Conservation (phyloP, 305 asterid species). For the Nicotiana rustica region DNA sequence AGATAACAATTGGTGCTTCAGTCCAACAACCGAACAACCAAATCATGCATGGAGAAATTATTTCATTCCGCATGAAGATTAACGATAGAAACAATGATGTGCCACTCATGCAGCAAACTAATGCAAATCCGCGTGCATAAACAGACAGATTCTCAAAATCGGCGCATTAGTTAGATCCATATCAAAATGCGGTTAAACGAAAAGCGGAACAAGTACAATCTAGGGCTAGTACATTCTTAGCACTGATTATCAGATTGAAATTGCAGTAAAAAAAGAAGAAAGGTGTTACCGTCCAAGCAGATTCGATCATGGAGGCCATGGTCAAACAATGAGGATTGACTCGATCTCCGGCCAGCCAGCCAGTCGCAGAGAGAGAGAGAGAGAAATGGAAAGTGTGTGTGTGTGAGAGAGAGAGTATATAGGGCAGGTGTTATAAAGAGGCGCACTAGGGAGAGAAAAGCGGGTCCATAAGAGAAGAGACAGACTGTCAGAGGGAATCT, state of each 20-base stretch:
- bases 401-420: slow-evolving; percentile 28
- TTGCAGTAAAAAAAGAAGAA: neutral
- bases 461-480: slow-evolving; percentile 44
- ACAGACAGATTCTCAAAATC: neutral
- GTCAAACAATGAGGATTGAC: slow-evolving; percentile 40
- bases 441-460: slow-evolving; percentile 35
- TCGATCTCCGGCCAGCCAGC: slow-evolving; percentile 37
- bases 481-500: slow-evolving; percentile 72
- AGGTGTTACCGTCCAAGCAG: slow-evolving; percentile 73
- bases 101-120: slow-evolving; percentile 18
- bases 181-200: slow-evolving; percentile 10
- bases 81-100: neutral
- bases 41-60: slow-evolving; percentile 18
- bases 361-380: neutral
- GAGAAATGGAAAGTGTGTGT: neutral
- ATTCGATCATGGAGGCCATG: slow-evolving; percentile 67
- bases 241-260: slow-evolving; percentile 25
- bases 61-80: neutral
- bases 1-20: neutral
- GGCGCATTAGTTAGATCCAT: slow-evolving; percentile 24
- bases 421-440: slow-evolving; percentile 7
- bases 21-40: neutral
- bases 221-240: slow-evolving; percentile 35
- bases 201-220: neutral
- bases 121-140: neutral